Base-by-base conservation (phyloP, 768 basidiomycete species). In the Solioccasus polychromus region DNA sequence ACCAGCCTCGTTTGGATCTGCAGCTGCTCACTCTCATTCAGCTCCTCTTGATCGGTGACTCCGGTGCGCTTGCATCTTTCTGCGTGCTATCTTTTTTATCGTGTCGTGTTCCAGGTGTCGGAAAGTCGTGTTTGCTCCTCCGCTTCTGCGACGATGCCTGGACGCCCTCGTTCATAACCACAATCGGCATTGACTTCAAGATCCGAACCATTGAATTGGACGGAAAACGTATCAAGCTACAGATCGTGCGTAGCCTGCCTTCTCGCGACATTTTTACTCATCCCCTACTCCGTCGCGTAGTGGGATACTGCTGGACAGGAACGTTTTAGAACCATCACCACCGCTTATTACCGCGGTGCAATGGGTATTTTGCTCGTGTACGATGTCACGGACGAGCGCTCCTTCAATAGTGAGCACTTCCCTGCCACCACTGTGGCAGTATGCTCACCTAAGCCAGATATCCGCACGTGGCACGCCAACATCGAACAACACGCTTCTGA, bases 301-400 rank as follows among this genome's bases (percentile, higher is more conserved):
- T 98, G 95, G 95, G 95, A 98, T 66, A 99, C 95, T 48, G 94
- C 95, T 45, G 96, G 96, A 25, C 95, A 98, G 74, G 96, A 99
- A 73, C 87, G 94, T 22, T 97, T 97, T 75, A 78, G 95, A 62
- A 97, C 96, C 17, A 98, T 99, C 67, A 98, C 96, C 35, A 94
- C 94, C 18, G 92, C 96, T 10, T 99, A 99, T 71, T 99, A 99
- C 76, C 90, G 96, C 52, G 95, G 95, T 29, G 96, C 96, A 18
- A 95, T 96, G 85, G 96, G 96, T 43, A 99, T 98, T 61, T 77
- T 99, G 44, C 79, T 99, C 46, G 94, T 99, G n/a, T 99, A 97
- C 69, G 92, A 94, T 62, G 94, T 98, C 28, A 94, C 93, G 26
- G 92, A 95, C 66, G 88, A 93, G 64, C 78, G 84, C 47, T 93